These are phyloP conservation scores for Aspergillus sparsus DNA, from an alignment of 495 filamentous ascomycete genomes.

Conservation along the genomic window DNA sequence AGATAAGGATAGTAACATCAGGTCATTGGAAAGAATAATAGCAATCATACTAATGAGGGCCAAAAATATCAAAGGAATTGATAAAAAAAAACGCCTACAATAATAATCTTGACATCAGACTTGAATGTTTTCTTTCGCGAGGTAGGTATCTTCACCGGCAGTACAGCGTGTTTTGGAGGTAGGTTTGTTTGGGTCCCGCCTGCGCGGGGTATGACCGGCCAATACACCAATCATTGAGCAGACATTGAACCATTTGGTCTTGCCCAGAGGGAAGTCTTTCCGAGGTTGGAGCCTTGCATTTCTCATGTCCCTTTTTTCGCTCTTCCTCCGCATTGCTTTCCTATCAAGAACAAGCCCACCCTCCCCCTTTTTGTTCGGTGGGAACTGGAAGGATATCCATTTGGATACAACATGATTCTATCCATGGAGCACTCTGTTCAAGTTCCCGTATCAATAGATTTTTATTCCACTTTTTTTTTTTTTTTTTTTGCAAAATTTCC, in stretches of 20 bases:
- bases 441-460: neutral
- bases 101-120: too few species aligned
- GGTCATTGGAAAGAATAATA: neutral
- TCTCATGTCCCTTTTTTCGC: conserved; percentile 22
- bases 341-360: conserved; percentile 25
- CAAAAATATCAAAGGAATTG: neutral
- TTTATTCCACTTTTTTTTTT: neutral
- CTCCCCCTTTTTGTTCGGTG: conserved; percentile 9
- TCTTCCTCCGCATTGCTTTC: conserved; percentile 23
- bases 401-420: conserved; percentile 2
- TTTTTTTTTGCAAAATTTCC: neutral
- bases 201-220: conserved; percentile 37
- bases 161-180: conserved; percentile 13
- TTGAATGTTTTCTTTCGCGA: conserved; percentile 1
- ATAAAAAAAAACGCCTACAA: neutral
- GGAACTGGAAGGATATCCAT: neutral
- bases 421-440: neutral
- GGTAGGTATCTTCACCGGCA: conserved; percentile 24
- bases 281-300: conserved; percentile 42
- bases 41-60: neutral
- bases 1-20: conserved; percentile 3
- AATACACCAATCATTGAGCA: conserved; percentile 33
- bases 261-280: conserved; percentile 29
- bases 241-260: conserved; percentile 11
- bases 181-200: conserved; percentile 28